Percentiles rank a stretch among this genome's conserved stretches.
Evolutionary conservation across 441 rosid species (phyloP).

Genomic region (Syzygium syzygioides): DNA sequence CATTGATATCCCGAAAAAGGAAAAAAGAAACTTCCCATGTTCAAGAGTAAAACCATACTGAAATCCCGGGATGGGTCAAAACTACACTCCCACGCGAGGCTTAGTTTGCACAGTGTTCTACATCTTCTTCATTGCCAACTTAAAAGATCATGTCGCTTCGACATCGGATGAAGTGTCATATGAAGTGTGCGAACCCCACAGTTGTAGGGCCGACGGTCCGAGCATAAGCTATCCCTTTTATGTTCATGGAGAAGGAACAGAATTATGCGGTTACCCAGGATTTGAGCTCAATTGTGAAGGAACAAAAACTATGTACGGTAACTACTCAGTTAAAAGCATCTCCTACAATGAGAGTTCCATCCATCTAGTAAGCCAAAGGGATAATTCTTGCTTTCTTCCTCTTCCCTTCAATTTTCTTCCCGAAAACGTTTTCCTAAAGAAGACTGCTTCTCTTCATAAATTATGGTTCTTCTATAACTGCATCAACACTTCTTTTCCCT

Average conservation of each 20-base stretch:
- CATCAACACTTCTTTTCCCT: background rate
- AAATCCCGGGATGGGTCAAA: background rate
- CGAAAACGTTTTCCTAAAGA: background rate
- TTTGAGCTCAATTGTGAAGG: background rate
- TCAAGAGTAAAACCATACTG: background rate
- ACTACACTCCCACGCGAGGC: background rate
- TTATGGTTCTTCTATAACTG: background rate
- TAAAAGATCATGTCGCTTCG: background rate
- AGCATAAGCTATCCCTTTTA: background rate
- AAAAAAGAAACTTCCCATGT: accelerated
- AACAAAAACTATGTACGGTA: background rate
- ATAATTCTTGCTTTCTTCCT: background rate
- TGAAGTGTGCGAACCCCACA: background rate
- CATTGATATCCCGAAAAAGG: background rate
- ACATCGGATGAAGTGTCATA: background rate
- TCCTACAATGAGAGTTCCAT: background rate
- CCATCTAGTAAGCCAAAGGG: background rate
- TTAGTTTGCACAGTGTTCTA: background rate
- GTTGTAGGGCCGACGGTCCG: background rate
- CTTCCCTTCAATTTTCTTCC: background rate
- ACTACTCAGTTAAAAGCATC: background rate
- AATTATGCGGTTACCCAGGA: background rate
- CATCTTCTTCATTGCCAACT: background rate
- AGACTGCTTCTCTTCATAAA: accelerated
- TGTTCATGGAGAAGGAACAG: background rate